Evolutionary conservation across 768 basidiomycete genomes (phyloP), one percentile per base, ranked within the genome.

Genomic region (Boletus sensibilis): DNA sequence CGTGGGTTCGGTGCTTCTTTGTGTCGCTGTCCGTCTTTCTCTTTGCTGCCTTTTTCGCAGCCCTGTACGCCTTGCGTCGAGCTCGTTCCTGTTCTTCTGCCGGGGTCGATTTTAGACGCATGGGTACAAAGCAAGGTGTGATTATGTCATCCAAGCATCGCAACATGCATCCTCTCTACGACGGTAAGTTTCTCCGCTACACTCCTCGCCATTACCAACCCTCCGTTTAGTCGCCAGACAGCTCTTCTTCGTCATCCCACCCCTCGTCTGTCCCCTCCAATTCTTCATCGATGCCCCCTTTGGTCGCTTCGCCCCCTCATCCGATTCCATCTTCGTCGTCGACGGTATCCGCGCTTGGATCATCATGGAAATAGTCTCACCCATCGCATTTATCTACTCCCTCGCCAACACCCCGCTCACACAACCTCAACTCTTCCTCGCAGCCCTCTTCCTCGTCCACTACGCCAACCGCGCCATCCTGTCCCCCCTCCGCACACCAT

Each of bases 401-500:
- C 79, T 83, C 69, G 59, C 76, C 27, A 72, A 73, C 3, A 77
- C 57, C 34, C 50, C 74, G 3, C 65, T 78, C 47, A 57, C 74
- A 5, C 66, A 70, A 49, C 76, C 82, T 0, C 77, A 82, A 38
- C 72, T 74, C 21, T 49, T 90, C 48, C 77, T 92, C 52, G 76
- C 78, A 14, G 59, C 68, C 8, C 76, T 88, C 50, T 95, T 80
- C 72, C 68, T 94, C 47, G 52, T 79, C 1, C 94, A 97, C 75
- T 96, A 98, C 72, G 59, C 81, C 50, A 94, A 96, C 72, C 90
- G 95, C 48, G 84, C 92, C 5, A 54, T 94, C 48, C 63, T 97
- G 33, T 89, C 86, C 2, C 91, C 92, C 7, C 75, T 96, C 5
- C 81, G 91, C 56, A 87, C 92, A 0, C 90, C 94, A 0, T 84